Base-by-base conservation (phyloP, 371 early-diverging fungal genomes). In the Mortierella sp. region DNA sequence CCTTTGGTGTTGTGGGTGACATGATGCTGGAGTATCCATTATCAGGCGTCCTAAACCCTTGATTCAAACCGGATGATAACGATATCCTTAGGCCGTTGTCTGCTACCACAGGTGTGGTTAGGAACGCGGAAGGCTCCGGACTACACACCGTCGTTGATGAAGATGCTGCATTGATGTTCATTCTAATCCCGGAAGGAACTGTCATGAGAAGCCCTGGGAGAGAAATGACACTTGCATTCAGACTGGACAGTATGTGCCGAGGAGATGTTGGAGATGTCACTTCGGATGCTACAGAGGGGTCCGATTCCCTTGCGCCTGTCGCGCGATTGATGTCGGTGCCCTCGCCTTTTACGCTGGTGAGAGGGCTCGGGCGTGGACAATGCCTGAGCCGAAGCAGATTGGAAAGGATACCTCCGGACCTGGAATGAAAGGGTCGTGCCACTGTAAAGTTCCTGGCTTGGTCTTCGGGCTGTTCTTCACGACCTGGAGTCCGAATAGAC, bases 361-460 rank as follows among this genome's bases (percentile, higher is more conserved):
- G 59, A 45, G 26, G 48, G 26, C 27, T 63, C 30, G 2, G 62
- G 64, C 28, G 47, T 48, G 18, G 68, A 67, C 3, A 67, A 53
- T 13, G 64, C 68, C 16, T 73, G 74, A 73, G 31, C 27, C 64
- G 58, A 41, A 73, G 61, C 7, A 73, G 51, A 30, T 73, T 73
- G 18, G 74, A 67, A 9, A 73, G 68, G 19, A 73, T 68, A 4
- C 68, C 74, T 23, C 74, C 74, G 7, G 67, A 60, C 18, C 39
- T 52, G 4, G 67, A 7, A 12, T n/a, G n/a, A n/a, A n/a, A n/a
- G n/a, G n/a, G n/a, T n/a, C n/a, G n/a, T n/a, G n/a, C n/a, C n/a
- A n/a, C n/a, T n/a, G 41, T 55, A 13, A 61, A 50, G 6, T 59
- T 67, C 12, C 43, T 34, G 8, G 55, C 27, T 10, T 49, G 23